Conservation (phyloP, 345 rosid genomes). For the Ceriops decandra region DNA sequence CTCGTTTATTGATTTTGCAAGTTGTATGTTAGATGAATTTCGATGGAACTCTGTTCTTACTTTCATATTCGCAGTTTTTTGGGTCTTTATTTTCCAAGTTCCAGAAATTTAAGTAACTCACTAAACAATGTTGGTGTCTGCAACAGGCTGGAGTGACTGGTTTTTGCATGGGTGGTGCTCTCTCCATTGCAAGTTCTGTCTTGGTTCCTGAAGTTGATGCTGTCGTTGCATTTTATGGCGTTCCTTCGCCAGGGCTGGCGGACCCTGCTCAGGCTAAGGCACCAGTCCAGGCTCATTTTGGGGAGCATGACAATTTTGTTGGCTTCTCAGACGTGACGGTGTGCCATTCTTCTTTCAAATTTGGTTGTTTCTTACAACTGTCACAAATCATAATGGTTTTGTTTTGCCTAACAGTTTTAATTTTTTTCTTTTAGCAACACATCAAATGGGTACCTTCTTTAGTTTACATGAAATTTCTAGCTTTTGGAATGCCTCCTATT, state of each 20-base stretch:
- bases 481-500: too few species aligned
- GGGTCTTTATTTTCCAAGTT: background rate
- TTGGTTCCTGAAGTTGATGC: conserved; percentile 83
- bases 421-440: too few species aligned
- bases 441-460: too few species aligned
- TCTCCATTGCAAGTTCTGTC: conserved; percentile 88
- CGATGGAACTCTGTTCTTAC: background rate
- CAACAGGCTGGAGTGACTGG: conserved; percentile 90
- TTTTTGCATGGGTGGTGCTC: conserved; percentile 93
- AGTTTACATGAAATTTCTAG: too few species aligned
- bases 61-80: background rate
- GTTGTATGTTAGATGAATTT: background rate
- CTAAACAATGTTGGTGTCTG: background rate
- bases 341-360: conserved; percentile 10
- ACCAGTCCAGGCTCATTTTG: conserved; percentile 86
- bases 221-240: conserved; percentile 83
- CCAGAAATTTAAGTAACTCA: too few species aligned
- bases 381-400: too few species aligned
- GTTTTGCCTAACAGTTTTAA: too few species aligned
- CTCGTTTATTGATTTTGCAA: background rate
- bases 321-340: conserved; percentile 89
- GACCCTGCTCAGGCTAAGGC: conserved; percentile 78
- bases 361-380: too few species aligned
- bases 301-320: conserved; percentile 78
- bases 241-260: conserved; percentile 81